phyloP scores from a whole-genome alignment of 1,284 basidiomycete genomes.

The Malassezia cuniculi region DNA sequence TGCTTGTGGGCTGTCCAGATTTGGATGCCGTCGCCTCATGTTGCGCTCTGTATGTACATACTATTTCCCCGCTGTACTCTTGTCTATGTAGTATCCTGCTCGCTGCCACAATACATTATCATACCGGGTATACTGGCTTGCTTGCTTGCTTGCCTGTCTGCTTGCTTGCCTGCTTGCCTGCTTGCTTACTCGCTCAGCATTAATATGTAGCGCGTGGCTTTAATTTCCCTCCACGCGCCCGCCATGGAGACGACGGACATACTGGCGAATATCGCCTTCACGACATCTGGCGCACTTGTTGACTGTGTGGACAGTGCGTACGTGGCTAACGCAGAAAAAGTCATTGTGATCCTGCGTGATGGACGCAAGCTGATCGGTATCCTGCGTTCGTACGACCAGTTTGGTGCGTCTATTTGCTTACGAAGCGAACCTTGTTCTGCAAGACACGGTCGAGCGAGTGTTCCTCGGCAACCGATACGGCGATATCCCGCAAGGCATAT shows the following conservation, averaged over 20 bases:
- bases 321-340: slow-evolving; percentile 56
- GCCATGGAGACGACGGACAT: slow-evolving; percentile 38
- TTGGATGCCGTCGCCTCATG: no score
- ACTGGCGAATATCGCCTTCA: slow-evolving; percentile 41
- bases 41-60: no score
- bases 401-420: slow-evolving; percentile 56
- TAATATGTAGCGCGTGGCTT: no score
- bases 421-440: slow-evolving; percentile 74
- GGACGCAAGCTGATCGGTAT: slow-evolving; percentile 93
- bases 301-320: slow-evolving; percentile 39
- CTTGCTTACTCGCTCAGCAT: no score
- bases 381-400: slow-evolving; percentile 93
- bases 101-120: no score
- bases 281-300: slow-evolving; percentile 41
- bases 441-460: slow-evolving; percentile 58
- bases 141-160: no score
- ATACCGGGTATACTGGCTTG: no score
- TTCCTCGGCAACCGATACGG: slow-evolving; percentile 55
- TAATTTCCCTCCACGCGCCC: not conserved
- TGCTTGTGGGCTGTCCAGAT: no score
- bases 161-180: no score
- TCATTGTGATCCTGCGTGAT: slow-evolving; percentile 89
- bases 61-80: no score
- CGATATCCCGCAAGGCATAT: slow-evolving; percentile 72
- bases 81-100: no score